Conservation (phyloP, 108 stramenopile genomes). For the Nannochloropsis salina region DNA sequence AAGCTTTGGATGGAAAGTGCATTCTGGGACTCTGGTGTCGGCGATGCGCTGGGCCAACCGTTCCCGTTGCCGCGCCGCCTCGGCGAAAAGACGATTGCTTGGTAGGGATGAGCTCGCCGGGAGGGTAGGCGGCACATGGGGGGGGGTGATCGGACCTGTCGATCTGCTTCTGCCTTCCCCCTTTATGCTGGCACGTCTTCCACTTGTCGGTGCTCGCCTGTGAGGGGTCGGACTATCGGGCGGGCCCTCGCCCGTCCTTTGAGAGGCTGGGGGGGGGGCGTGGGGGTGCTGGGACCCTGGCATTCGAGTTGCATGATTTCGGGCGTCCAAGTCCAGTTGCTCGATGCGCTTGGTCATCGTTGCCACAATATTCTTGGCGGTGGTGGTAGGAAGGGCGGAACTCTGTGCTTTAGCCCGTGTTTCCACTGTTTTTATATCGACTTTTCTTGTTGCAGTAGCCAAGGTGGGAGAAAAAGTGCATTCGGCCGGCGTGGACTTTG, state of each 20-base stretch:
- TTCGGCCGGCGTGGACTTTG: neutral
- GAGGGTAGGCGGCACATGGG: neutral
- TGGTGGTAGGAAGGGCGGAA: neutral
- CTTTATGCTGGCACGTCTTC: neutral
- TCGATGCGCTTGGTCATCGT: neutral
- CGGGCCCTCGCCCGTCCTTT: too few relatives aligned
- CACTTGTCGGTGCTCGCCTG: too few relatives aligned
- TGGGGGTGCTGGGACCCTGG: too few relatives aligned
- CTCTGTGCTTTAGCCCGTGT: neutral
- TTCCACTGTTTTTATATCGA: neutral
- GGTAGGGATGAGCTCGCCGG: neutral
- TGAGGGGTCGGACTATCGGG: too few relatives aligned
- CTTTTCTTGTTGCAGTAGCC: neutral
- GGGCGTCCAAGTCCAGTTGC: neutral
- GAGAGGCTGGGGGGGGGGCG: too few relatives aligned
- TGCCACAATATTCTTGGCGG: neutral
- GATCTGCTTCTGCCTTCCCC: neutral
- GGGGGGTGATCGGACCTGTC: neutral
- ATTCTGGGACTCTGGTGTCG: neutral
- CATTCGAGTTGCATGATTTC: neutral
- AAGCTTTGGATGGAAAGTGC: neutral
- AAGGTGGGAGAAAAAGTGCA: neutral
- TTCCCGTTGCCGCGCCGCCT: neutral
- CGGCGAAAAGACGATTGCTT: neutral
- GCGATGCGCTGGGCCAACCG: neutral